phyloP scores from a whole-genome alignment of 2,329 filamentous ascomycete species.

The Simplicillium aogashimaense region DNA sequence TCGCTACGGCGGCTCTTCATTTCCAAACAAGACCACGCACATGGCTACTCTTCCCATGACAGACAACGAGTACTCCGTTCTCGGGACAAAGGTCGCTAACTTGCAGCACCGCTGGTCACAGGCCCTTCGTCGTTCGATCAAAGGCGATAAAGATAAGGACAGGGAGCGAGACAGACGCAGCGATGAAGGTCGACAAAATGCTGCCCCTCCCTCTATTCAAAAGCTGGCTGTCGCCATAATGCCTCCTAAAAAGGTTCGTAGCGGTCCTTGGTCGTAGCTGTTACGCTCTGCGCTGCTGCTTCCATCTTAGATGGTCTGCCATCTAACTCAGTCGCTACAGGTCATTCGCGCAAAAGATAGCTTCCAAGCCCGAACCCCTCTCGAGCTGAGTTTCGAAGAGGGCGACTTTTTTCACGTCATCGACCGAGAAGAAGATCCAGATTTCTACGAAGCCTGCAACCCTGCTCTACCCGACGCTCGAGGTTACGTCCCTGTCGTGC shows the following conservation, averaged over 20 bases:
- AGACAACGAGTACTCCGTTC: too few species aligned
- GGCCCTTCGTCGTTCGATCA: slow-evolving; percentile 81
- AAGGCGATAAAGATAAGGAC: slow-evolving; percentile 72
- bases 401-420: slow-evolving; percentile 99
- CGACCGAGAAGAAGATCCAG: slow-evolving; percentile 81
- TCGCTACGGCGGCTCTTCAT: too few species aligned
- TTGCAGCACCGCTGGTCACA: slow-evolving; percentile 21
- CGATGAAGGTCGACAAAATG: slow-evolving; percentile 65
- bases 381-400: slow-evolving; percentile 83
- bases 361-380: slow-evolving; percentile 65
- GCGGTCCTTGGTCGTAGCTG: not conserved
- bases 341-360: slow-evolving; percentile 96
- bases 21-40: too few species aligned
- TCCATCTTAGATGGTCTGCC: too few species aligned
- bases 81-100: slow-evolving; percentile 22
- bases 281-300: not conserved
- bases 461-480: slow-evolving; percentile 77
- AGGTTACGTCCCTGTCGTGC: slow-evolving; percentile 86
- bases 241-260: slow-evolving; percentile 79
- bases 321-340: slow-evolving; percentile 33
- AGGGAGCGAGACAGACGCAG: slow-evolving; percentile 61
- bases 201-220: too few species aligned
- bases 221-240: slow-evolving; percentile 35
- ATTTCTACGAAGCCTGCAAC: slow-evolving; percentile 99
- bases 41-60: too few species aligned